These are phyloP conservation scores for Mycena metata DNA, from an alignment of 768 basidiomycete genomes.

Conservation along the genomic window DNA sequence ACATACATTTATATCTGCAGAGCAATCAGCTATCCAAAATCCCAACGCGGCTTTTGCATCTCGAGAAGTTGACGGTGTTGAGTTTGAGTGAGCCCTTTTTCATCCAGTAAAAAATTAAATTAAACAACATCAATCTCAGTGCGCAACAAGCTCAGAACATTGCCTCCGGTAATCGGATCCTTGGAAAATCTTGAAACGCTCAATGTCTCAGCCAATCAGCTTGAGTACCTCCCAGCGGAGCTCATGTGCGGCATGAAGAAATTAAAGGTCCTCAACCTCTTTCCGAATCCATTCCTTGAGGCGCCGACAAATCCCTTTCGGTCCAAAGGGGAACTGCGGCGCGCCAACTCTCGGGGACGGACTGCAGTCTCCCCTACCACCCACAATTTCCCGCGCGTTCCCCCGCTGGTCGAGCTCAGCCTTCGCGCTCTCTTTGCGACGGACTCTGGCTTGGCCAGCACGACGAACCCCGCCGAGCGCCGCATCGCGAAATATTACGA, in stretches of 20 bases:
- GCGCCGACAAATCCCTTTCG: neutral
- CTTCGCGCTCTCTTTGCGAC: conserved; percentile 25
- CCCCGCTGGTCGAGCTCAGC: conserved; percentile 27
- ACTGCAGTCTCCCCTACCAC: conserved; percentile 35
- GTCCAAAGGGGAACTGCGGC: conserved; percentile 29
- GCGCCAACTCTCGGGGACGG: conserved; percentile 17
- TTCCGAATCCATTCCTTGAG: conserved; percentile 74
- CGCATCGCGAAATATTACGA: conserved; percentile 48
- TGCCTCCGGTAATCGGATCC: conserved; percentile 74
- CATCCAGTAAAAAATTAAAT: conserved; percentile 1
- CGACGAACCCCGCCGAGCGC: conserved; percentile 3
- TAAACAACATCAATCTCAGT: conserved; percentile 60
- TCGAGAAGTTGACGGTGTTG: conserved; percentile 72
- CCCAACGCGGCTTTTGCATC: conserved; percentile 68
- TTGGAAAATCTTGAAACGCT: conserved; percentile 69
- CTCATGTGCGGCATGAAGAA: conserved; percentile 56
- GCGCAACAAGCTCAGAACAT: conserved; percentile 63
- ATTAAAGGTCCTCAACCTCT: conserved; percentile 60
- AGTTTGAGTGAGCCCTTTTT: conserved; percentile 66
- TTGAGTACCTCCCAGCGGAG: conserved; percentile 75
- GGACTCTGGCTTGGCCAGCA: neutral
- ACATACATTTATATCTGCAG: conserved; percentile 70
- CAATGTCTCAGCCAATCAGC: conserved; percentile 70
- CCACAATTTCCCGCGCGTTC: conserved; percentile 17
- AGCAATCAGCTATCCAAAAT: conserved; percentile 66